Evolutionary conservation across 345 rosid genomes (phyloP).

Genomic region (Nephelium lappaceum): DNA sequence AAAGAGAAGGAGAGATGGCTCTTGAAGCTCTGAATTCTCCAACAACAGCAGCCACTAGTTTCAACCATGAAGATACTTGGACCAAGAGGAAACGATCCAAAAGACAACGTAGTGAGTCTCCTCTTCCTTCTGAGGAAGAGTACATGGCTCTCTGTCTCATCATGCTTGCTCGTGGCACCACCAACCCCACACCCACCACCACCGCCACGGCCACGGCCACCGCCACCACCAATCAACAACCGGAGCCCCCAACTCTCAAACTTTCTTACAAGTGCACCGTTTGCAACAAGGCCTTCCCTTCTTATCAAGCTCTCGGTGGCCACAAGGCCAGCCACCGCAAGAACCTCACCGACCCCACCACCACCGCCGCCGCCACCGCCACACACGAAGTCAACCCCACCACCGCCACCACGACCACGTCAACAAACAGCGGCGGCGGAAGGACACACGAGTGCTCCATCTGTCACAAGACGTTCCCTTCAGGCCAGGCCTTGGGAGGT

Average conservation of each 20-base stretch:
- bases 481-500: slow-evolving; percentile 97
- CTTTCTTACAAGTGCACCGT: slow-evolving; percentile 71
- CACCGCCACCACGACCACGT: slow-evolving; percentile 12
- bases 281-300: slow-evolving; percentile 74
- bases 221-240: slow-evolving; percentile 2
- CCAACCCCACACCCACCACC: slow-evolving; percentile 15
- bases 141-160: slow-evolving; percentile 78
- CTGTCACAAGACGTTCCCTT: slow-evolving; percentile 82
- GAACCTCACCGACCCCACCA: slow-evolving; percentile 21
- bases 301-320: slow-evolving; percentile 95
- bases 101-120: slow-evolving; percentile 39
- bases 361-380: slow-evolving; percentile 21
- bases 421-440: slow-evolving; percentile 31
- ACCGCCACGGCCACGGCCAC: slow-evolving; percentile 26
- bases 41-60: slow-evolving; percentile 11
- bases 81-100: slow-evolving; percentile 73
- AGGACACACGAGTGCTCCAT: slow-evolving; percentile 90
- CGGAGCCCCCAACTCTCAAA: slow-evolving; percentile 33
- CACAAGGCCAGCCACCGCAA: slow-evolving; percentile 98
- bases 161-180: slow-evolving; percentile 79
- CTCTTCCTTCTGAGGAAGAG: slow-evolving; percentile 60
- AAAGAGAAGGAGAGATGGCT: slow-evolving; percentile 53
- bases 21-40: slow-evolving; percentile 71
- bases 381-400: slow-evolving; percentile 24
- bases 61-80: slow-evolving; percentile 52